Conservation (phyloP, 2,329 filamentous ascomycete genomes). For the Epicoccum sorghinum region DNA sequence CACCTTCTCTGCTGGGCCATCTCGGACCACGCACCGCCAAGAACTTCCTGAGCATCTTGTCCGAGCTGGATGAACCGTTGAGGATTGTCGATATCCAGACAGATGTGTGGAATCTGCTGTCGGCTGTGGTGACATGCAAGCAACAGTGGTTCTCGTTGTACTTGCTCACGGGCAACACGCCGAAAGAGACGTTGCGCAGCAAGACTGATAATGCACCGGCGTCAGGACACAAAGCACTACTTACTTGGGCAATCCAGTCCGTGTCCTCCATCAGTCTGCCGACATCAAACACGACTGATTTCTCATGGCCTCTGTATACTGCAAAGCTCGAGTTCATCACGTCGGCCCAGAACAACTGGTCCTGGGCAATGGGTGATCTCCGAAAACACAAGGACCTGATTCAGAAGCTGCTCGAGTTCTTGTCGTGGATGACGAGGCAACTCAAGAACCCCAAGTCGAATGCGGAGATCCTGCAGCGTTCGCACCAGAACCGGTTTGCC, state of each 20-base stretch:
- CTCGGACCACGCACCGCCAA: conserved; percentile 82
- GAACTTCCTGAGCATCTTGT: conserved; percentile 80
- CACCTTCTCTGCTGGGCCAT: conserved; percentile 91
- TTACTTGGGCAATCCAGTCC: conserved; percentile 74
- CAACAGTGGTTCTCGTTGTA: conserved; percentile 98
- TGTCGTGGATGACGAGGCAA: conserved; percentile 55
- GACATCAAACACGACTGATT: conserved; percentile 53
- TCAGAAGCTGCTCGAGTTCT: conserved; percentile 71
- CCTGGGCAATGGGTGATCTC: conserved; percentile 85
- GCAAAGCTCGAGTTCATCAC: conserved; percentile 86
- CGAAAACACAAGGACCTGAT: conserved; percentile 77
- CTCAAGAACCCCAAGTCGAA: conserved; percentile 32
- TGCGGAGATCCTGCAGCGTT: conserved; percentile 29
- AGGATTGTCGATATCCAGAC: conserved; percentile 68
- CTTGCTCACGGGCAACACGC: conserved; percentile 84
- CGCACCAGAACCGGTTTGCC: conserved; percentile 64
- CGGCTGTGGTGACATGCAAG: conserved; percentile 82
- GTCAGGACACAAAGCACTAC: conserved; percentile 67
- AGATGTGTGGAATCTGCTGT: conserved; percentile 83
- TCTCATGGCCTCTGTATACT: conserved; percentile 61
- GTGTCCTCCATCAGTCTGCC: conserved; percentile 70
- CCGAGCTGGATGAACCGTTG: conserved; percentile 77
- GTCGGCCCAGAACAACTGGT: conserved; percentile 91
- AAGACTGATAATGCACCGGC: conserved; percentile 49
- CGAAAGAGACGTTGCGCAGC: conserved; percentile 72